Base-by-base conservation (phyloP, 768 basidiomycete genomes). In the Boletales sp. region DNA sequence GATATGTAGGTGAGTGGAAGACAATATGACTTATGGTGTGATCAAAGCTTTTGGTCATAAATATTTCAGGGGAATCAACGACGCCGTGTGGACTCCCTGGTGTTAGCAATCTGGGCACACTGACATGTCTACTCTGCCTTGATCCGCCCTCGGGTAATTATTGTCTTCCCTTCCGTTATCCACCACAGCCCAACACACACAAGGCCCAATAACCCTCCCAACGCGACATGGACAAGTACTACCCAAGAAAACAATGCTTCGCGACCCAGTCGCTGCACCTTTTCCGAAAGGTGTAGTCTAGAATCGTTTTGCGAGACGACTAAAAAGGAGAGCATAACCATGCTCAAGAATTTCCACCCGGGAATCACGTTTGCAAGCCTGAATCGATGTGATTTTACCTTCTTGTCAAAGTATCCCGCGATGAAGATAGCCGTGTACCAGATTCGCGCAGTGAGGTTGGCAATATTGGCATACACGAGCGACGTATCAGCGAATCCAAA, bases 391-490 rank as follows among this genome's bases (percentile, higher is more conserved):
- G 43, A 50, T 27, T 49, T 48, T 40, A 29, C 38, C 43, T 56
- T 50, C 42, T 55, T 53, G 18, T 46, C 52, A 68, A 83, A 87
- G 63, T 75, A 90, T 2, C 51, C 51, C 5, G 62, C 60, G 13
- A 71, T 67, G 61, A 85, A 90, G 32, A 58, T 57, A 51, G 75
- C 67, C 37, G 80, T 79, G 62, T 87, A 90, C 24, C 70, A 58
- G 36, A 87, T 86, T 14, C 90, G 76, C 6, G 77, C 75, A 0
- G 73, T 67, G 53, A 89, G 74, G 62, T 86, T 87, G 57, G 76
- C 62, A 52, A 86, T 82, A 59, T 94, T 93, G 51, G 85, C 86
- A 59, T 83, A 88, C 3, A 92, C 85, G 31, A 90, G 73, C 8
- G 83, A 82, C 0, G 77, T 73, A 56, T 91, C 90, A 30, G 84